These are phyloP conservation scores for Talaromyces sp. DNA, from an alignment of 2,329 filamentous ascomycete genomes.

Conservation along the genomic window DNA sequence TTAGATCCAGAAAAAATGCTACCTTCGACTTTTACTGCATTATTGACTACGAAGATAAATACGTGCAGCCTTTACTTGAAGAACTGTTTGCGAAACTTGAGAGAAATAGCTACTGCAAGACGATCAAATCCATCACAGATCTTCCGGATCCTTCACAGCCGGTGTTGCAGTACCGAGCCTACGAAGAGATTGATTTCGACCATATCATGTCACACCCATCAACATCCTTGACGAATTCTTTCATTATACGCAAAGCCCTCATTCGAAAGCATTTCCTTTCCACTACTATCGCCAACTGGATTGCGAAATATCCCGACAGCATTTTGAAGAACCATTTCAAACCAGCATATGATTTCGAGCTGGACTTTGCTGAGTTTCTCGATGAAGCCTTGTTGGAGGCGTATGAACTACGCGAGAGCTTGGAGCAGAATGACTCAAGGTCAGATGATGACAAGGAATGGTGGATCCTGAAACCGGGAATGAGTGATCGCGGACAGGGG, in stretches of 20 bases:
- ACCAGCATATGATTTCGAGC: slow-evolving; percentile 77
- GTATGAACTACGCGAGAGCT: slow-evolving; percentile 76
- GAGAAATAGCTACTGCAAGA: slow-evolving; percentile 49
- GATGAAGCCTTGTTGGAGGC: slow-evolving; percentile 89
- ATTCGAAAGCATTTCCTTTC: slow-evolving; percentile 94
- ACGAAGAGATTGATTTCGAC: slow-evolving; percentile 83
- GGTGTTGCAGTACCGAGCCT: slow-evolving; percentile 74
- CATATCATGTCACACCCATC: slow-evolving; percentile 58
- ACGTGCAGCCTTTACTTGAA: slow-evolving; percentile 81
- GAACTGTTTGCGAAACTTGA: slow-evolving; percentile 63
- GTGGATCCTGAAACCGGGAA: slow-evolving; percentile 98
- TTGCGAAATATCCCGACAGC: slow-evolving; percentile 72
- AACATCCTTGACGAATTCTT: slow-evolving; percentile 73
- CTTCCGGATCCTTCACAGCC: slow-evolving; percentile 44
- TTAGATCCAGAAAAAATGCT: slow-evolving; percentile 32
- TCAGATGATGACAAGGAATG: slow-evolving; percentile 67
- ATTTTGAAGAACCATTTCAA: slow-evolving; percentile 66
- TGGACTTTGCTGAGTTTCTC: slow-evolving; percentile 94
- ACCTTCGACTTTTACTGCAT: slow-evolving; percentile 59
- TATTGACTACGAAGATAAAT: slow-evolving; percentile 78
- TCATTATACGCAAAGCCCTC: slow-evolving; percentile 90
- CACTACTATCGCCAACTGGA: slow-evolving; percentile 77
- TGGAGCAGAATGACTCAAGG: slow-evolving; percentile 61
- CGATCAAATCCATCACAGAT: slow-evolving; percentile 50
- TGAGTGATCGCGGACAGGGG: slow-evolving; percentile 94